These are phyloP conservation scores for Cryptosporidium baileyi DNA, from an alignment of 169 alveolate species.

Conservation along the genomic window DNA sequence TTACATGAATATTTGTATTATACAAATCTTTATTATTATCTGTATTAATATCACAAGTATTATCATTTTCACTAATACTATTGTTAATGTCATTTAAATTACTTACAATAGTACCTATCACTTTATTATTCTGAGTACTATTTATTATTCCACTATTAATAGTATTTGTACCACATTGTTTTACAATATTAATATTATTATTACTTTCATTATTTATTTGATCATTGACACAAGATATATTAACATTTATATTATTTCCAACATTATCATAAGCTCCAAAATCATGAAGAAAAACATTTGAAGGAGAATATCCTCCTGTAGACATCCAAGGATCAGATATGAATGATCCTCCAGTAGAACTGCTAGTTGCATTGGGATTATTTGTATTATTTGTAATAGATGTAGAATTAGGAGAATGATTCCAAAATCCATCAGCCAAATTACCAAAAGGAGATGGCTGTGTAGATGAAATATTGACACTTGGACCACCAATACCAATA, in stretches of 20 bases:
- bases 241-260: not conserved
- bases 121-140: not conserved
- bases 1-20: slow-evolving; percentile 9
- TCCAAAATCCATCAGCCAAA: slow-evolving; percentile 62
- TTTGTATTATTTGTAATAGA: not conserved
- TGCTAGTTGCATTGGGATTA: slow-evolving; percentile 29
- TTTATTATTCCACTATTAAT: not conserved
- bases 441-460: slow-evolving; percentile 54
- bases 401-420: slow-evolving; percentile 31
- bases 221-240: not conserved
- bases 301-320: slow-evolving; percentile 58
- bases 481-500: slow-evolving; percentile 10
- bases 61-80: not conserved
- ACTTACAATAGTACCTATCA: not conserved
- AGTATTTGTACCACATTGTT: not conserved
- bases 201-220: not conserved
- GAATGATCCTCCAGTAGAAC: slow-evolving; percentile 53
- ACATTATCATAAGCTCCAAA: slow-evolving; percentile 24
- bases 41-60: slow-evolving; percentile 9
- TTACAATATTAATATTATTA: slow-evolving; percentile 5
- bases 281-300: slow-evolving; percentile 63
- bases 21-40: slow-evolving; percentile 31
- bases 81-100: not conserved
- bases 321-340: slow-evolving; percentile 70
- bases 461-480: not conserved